Conservation (phyloP, 352 stramenopile genomes). For the Globisporangium splendens region DNA sequence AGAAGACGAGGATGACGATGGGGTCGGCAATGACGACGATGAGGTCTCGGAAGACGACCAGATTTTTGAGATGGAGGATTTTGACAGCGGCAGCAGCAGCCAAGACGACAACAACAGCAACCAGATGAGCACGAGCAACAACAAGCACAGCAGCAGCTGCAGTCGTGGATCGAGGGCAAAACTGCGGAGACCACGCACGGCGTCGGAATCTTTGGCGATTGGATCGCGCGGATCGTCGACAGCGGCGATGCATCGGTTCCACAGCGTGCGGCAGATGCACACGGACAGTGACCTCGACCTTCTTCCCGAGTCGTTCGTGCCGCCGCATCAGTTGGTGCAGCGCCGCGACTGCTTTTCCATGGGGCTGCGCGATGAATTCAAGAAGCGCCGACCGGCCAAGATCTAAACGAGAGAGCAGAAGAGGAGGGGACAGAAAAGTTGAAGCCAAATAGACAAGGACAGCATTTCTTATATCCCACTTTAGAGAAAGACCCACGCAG, state of each 20-base stretch:
- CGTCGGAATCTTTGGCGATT: slow-evolving; percentile 11
- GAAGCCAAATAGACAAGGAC: not conserved
- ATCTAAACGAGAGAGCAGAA: slow-evolving; percentile 4
- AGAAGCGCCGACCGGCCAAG: slow-evolving; percentile 53
- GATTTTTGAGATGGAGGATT: slow-evolving; percentile 80
- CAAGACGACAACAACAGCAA: slow-evolving; percentile 23
- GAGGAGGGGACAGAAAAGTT: not conserved
- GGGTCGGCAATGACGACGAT: slow-evolving; percentile 22
- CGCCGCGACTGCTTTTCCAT: slow-evolving; percentile 63
- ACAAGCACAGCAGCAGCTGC: slow-evolving; percentile 2
- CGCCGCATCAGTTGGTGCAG: slow-evolving; percentile 68
- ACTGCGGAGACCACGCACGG: slow-evolving; percentile 8
- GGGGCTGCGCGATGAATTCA: slow-evolving; percentile 64
- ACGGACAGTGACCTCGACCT: slow-evolving; percentile 17
- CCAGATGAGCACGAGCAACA: slow-evolving; percentile 3
- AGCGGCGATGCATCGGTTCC: slow-evolving; percentile 11
- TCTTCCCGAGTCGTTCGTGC: slow-evolving; percentile 65
- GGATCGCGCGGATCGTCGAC: slow-evolving; percentile 2
- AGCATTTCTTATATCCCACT: no score
- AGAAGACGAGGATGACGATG: slow-evolving; percentile 25
- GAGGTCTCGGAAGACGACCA: slow-evolving; percentile 31
- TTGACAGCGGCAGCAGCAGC: slow-evolving; percentile 27
- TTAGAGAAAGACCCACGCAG: no score
- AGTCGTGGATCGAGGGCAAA: slow-evolving; percentile 1
- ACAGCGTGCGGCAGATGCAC: slow-evolving; percentile 19